Evolutionary conservation across 2,329 filamentous ascomycete species (phyloP).

Genomic region (Diplodia seriata): DNA sequence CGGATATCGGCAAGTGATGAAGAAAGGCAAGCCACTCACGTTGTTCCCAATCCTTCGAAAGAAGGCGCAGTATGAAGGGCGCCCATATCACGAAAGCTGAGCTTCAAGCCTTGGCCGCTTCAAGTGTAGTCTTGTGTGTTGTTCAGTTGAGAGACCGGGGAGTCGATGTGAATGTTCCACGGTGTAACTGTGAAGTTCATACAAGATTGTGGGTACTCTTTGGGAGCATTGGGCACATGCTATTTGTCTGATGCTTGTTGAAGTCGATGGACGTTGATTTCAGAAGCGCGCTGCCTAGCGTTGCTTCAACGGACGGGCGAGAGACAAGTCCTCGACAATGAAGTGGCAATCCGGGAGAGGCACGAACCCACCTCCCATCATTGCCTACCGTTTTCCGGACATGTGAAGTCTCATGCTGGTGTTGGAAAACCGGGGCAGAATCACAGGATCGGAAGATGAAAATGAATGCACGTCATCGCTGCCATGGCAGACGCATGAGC

Average conservation of each 20-base stretch:
- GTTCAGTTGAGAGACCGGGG: not conserved
- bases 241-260: not conserved
- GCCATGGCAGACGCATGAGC: conserved; percentile 2
- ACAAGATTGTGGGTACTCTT: not conserved
- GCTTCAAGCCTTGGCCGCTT: not conserved
- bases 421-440: conserved; percentile 4
- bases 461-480: not conserved
- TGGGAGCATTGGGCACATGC: not conserved
- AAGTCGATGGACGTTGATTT: not conserved
- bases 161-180: not conserved
- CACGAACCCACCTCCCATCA: not conserved
- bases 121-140: not conserved
- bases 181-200: not conserved
- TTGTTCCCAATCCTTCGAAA: not conserved
- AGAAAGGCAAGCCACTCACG: not conserved
- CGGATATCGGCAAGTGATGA: not conserved
- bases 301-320: not conserved
- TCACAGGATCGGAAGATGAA: not conserved
- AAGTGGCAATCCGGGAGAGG: not conserved
- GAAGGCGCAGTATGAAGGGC: not conserved
- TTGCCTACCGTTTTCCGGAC: not conserved
- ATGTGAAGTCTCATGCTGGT: conserved; percentile 3
- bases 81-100: not conserved
- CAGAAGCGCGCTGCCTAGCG: not conserved
- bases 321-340: not conserved